These are phyloP conservation scores for Phytopythium cucurbitacearum DNA, from an alignment of 352 stramenopile species.

Conservation along the genomic window DNA sequence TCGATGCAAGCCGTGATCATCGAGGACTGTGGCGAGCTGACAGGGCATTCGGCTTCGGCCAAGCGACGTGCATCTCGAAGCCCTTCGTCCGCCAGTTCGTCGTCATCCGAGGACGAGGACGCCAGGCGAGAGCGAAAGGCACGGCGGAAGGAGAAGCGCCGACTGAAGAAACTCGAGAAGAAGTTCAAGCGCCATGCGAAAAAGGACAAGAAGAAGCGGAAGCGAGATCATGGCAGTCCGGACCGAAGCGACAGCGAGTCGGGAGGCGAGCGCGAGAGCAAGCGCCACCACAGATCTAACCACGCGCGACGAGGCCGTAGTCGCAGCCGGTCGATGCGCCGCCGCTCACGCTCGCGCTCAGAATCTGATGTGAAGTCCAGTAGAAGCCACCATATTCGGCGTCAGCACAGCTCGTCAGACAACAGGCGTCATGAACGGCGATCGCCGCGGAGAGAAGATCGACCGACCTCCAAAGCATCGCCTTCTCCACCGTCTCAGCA, in stretches of 20 bases:
- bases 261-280: constrained; percentile 7
- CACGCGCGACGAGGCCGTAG: too few relatives aligned
- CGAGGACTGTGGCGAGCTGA: constrained; percentile 90
- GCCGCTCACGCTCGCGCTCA: constrained; percentile 7
- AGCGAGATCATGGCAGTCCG: constrained; percentile 14
- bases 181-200: constrained; percentile 28
- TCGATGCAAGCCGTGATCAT: constrained; percentile 90
- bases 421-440: too few relatives aligned
- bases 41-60: background rate
- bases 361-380: background rate
- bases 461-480: too few relatives aligned
- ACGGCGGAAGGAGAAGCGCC: constrained; percentile 17
- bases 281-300: constrained; percentile 4
- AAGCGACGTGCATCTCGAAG: too few relatives aligned
- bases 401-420: too few relatives aligned
- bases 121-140: constrained; percentile 14
- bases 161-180: constrained; percentile 28
- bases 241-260: constrained; percentile 1
- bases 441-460: too few relatives aligned
- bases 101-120: constrained; percentile 6
- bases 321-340: too few relatives aligned
- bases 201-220: constrained; percentile 28
- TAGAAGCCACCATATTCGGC: too few relatives aligned
- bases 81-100: constrained; percentile 8
- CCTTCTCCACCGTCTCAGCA: too few relatives aligned